phyloP scores from a whole-genome alignment of 1,284 basidiomycete species.

The Porodaedalea pini region DNA sequence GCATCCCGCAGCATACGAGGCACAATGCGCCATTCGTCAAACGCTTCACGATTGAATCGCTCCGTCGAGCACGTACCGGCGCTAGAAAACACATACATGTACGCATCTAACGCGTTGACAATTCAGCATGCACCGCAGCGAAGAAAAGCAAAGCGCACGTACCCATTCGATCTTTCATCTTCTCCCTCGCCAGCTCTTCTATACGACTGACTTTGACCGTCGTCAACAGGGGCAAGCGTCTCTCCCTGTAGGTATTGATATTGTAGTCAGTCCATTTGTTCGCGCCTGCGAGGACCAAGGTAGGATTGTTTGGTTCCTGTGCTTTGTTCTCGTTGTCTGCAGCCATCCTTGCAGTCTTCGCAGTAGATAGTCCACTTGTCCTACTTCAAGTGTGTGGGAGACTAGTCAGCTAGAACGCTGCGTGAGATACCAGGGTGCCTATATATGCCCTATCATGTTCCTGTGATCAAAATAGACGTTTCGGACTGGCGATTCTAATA shows the following conservation, averaged over 20 bases:
- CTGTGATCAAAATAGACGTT: not conserved
- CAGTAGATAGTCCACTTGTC: no score
- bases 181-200: constrained; percentile 43
- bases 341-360: not conserved
- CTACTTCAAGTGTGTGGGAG: not conserved
- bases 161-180: constrained; percentile 30
- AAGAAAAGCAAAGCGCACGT: constrained; percentile 1
- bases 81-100: constrained; percentile 58
- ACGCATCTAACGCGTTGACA: constrained; percentile 44
- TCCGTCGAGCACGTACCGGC: constrained; percentile 60
- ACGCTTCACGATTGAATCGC: constrained; percentile 50
- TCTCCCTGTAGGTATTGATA: constrained; percentile 27
- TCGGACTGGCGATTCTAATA: no score
- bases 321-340: not conserved
- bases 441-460: not conserved
- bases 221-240: constrained; percentile 35
- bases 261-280: constrained; percentile 31
- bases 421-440: not conserved
- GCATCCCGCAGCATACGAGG: constrained; percentile 78
- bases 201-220: constrained; percentile 41
- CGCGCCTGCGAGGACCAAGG: not conserved
- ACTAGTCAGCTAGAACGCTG: not conserved
- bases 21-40: constrained; percentile 60
- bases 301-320: not conserved
- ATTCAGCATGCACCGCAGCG: constrained; percentile 18